Evolutionary conservation across 2,329 filamentous ascomycete genomes (phyloP).

Genomic region (Lasiodiplodia gonubiensis): DNA sequence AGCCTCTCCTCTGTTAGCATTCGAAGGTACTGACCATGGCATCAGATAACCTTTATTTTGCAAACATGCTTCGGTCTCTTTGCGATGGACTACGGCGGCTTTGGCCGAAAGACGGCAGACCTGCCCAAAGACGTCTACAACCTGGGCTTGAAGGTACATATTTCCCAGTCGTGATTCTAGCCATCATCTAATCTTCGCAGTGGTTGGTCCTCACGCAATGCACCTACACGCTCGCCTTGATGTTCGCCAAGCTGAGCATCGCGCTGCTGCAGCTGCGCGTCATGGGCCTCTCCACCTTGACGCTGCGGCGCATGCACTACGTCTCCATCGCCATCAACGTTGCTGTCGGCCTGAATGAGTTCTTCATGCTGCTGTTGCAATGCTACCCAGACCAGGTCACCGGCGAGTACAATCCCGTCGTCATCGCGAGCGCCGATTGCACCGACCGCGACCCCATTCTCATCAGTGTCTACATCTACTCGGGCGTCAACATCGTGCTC

Average conservation of each 20-base stretch:
- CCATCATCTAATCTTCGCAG: background rate
- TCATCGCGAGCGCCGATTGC: background rate
- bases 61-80: constrained; percentile 9
- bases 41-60: background rate
- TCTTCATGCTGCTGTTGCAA: constrained; percentile 14
- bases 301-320: constrained; percentile 16
- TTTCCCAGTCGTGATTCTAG: too few species aligned
- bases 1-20: background rate
- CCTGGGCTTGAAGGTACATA: background rate
- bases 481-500: constrained; percentile 10
- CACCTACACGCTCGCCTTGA: constrained; percentile 14
- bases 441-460: background rate
- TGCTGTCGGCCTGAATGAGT: constrained; percentile 6
- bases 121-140: background rate
- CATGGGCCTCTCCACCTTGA: constrained; percentile 9
- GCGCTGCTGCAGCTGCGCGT: constrained; percentile 18
- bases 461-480: constrained; percentile 15
- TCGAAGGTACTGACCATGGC: background rate
- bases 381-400: background rate
- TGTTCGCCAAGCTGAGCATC: constrained; percentile 26
- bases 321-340: constrained; percentile 3
- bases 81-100: constrained; percentile 9
- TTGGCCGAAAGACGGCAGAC: background rate
- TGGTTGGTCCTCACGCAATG: constrained; percentile 12
- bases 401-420: background rate